Base-by-base conservation (phyloP, 495 filamentous ascomycete genomes). In the Annulohypoxylon maeteangense region DNA sequence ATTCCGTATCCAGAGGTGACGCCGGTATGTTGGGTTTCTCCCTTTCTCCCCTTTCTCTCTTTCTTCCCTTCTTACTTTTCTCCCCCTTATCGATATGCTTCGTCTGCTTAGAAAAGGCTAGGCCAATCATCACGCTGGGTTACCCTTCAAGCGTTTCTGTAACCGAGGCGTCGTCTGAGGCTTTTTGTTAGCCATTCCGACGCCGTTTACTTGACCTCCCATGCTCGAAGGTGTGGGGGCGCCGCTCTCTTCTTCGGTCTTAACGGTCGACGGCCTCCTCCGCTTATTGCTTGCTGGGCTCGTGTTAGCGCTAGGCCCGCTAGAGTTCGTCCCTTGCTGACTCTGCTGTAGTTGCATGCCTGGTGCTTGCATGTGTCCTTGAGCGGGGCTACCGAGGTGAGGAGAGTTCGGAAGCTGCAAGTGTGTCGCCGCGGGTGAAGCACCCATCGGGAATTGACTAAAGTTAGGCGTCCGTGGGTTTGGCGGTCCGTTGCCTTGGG, bases 271-370 rank as follows among this genome's bases (percentile, higher is more conserved):
- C 8, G 90, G 83, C 42, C 93, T 83, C 62, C 94, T 85, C 64
- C 93, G 88, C 80, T 95, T 94, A 50, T 86, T 89, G 32, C 90
- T 88, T 60, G 90, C 91, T 8, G 94, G 94, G 58, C 93, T 96
- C 3, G 94, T 95, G 75, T 92, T 96, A 6, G 92, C 90, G 71
- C 91, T 94, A 2, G 89, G 88, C 0, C 86, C 91, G 67, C 90
- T 89, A n/a, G 86, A 90, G 65, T 83, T 87, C 34, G 86, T 87
- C 29, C 90, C 90, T 71, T 92, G 90, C 77, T 92, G 90, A 71
- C 89, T 92, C 62, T 89, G 91, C 68, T 92, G 90, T 18, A 87
- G 79, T 32, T 88, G 84, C 89, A 97, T 94, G 27, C 86, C 86
- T 4, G 88, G 86, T 51, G 87, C 87, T 65, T 86, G 86, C 81